A percentile compares a stretch with the other conserved stretches of the same genome.
Evolutionary conservation across 192 early-diverging fungal species (phyloP).

Genomic region (Coemansia asiatica): DNA sequence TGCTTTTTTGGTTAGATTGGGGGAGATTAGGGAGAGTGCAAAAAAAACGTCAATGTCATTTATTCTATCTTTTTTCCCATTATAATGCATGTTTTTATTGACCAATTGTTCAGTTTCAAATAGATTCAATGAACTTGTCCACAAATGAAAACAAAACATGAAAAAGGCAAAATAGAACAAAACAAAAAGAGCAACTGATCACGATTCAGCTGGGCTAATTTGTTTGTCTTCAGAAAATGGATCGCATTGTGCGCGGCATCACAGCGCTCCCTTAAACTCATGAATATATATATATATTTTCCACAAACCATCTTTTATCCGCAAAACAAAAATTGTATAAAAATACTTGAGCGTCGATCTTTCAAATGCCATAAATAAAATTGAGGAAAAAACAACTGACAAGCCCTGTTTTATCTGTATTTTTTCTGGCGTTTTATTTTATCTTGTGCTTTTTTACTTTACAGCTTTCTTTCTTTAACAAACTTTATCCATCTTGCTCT

Average conservation of each 20-base stretch:
- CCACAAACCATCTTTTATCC: not conserved
- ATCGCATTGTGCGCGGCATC: not conserved
- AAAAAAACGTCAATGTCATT: too few relatives aligned
- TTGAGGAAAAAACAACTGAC: not conserved
- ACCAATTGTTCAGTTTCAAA: too few relatives aligned
- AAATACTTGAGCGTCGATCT: not conserved
- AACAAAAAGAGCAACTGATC: not conserved
- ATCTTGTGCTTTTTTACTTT: not conserved
- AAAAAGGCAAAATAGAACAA: not conserved
- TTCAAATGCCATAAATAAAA: not conserved
- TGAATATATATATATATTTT: not conserved
- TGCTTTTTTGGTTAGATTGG: too few relatives aligned
- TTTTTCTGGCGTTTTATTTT: conserved; percentile 1
- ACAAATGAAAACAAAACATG: too few relatives aligned
- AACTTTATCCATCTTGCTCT: not conserved
- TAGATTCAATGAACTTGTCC: too few relatives aligned
- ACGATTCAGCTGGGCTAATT: not conserved
- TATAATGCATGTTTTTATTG: too few relatives aligned
- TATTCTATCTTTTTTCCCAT: too few relatives aligned
- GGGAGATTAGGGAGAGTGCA: too few relatives aligned
- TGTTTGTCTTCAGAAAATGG: not conserved
- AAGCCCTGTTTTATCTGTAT: not conserved
- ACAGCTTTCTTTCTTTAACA: not conserved
- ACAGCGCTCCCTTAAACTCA: not conserved
- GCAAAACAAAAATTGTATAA: not conserved